These are phyloP conservation scores for Erythrophleum fordii DNA, from an alignment of 306 rosid genomes.

Conservation along the genomic window DNA sequence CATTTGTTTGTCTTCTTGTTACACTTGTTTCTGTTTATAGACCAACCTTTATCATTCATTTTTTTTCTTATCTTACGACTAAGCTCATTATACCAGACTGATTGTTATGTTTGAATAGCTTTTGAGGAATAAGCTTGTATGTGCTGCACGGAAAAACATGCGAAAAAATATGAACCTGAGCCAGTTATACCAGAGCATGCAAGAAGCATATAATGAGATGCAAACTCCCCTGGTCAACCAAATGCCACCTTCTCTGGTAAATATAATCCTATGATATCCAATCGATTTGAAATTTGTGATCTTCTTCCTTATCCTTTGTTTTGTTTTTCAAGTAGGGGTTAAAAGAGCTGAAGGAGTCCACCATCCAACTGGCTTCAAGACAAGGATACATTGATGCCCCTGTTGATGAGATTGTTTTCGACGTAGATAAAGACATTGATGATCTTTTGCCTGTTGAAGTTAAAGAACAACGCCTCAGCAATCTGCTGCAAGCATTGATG, in stretches of 20 bases:
- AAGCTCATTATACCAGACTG: slow-evolving; percentile 6
- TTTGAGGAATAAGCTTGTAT: slow-evolving; percentile 77
- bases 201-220: slow-evolving; percentile 83
- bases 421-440: slow-evolving; percentile 86
- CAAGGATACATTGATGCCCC: slow-evolving; percentile 91
- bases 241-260: slow-evolving; percentile 82
- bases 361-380: slow-evolving; percentile 73
- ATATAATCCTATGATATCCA: slow-evolving; percentile 28
- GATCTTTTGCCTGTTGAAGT: slow-evolving; percentile 94
- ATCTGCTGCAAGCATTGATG: slow-evolving; percentile 85
- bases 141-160: slow-evolving; percentile 75
- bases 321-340: slow-evolving; percentile 62
- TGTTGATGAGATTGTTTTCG: slow-evolving; percentile 80
- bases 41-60: not conserved
- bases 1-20: not conserved
- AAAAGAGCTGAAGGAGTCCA: slow-evolving; percentile 85
- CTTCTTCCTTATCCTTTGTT: slow-evolving; percentile 17
- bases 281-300: slow-evolving; percentile 26
- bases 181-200: slow-evolving; percentile 81
- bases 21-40: not conserved
- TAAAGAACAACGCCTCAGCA: slow-evolving; percentile 94
- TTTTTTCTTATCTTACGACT: no score
- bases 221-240: slow-evolving; percentile 94
- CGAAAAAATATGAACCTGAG: slow-evolving; percentile 72
- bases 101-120: slow-evolving; percentile 62